Evolutionary conservation across 1,139 yeast species (phyloP).

Genomic region (Diutina rugosa): DNA sequence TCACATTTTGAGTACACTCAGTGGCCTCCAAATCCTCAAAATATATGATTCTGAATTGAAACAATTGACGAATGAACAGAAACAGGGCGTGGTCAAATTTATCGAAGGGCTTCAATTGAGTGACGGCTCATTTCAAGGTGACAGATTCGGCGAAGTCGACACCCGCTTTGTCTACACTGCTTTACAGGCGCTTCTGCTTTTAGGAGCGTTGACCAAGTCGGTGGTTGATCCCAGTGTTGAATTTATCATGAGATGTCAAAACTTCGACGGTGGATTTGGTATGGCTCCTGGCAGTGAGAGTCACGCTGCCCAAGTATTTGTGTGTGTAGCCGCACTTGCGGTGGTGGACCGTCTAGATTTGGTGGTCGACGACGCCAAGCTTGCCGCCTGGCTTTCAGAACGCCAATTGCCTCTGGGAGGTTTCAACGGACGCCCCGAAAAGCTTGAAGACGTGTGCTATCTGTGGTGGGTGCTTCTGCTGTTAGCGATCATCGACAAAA

Average conservation of each 20-base stretch:
- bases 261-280: slow-evolving; percentile 96
- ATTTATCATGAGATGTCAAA: slow-evolving; percentile 59
- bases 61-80: slow-evolving; percentile 11
- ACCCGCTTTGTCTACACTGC: slow-evolving; percentile 84
- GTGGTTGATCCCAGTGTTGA: slow-evolving; percentile 53
- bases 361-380: slow-evolving; percentile 29
- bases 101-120: slow-evolving; percentile 46
- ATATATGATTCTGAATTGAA: slow-evolving; percentile 48
- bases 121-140: slow-evolving; percentile 85
- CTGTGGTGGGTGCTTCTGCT: slow-evolving; percentile 79
- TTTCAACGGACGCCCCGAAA: slow-evolving; percentile 79
- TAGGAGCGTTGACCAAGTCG: slow-evolving; percentile 49
- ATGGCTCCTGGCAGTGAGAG: slow-evolving; percentile 90
- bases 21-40: slow-evolving; percentile 70
- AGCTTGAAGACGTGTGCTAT: slow-evolving; percentile 83
- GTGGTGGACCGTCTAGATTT: slow-evolving; percentile 48
- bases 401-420: slow-evolving; percentile 82
- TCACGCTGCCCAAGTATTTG: slow-evolving; percentile 88
- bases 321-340: slow-evolving; percentile 72
- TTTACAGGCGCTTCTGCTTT: slow-evolving; percentile 54
- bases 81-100: slow-evolving; percentile 18
- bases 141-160: slow-evolving; percentile 82
- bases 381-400: slow-evolving; percentile 78
- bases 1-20: slow-evolving; percentile 75
- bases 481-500: slow-evolving; percentile 47